Conservation (phyloP, 805 yeast genomes). For the Wickerhamiella kazuoi region DNA sequence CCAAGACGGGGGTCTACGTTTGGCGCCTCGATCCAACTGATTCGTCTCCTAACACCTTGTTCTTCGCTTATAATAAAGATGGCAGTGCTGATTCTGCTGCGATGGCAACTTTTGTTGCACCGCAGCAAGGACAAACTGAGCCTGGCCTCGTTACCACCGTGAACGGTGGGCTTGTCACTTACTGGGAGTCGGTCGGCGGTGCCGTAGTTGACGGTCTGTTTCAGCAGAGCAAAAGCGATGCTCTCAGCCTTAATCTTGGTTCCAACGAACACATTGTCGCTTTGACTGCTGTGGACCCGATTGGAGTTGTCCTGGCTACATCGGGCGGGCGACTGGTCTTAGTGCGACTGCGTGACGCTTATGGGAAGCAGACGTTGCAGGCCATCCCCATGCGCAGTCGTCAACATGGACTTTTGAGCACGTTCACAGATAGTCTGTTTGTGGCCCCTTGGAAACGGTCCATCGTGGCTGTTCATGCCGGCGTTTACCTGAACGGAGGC, state of each 20-base stretch:
- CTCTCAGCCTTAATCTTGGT: slow-evolving; percentile 26
- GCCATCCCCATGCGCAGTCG: slow-evolving; percentile 16
- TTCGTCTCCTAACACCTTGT: slow-evolving; percentile 36
- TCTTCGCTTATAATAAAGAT: slow-evolving; percentile 25
- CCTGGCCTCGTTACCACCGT: slow-evolving; percentile 62
- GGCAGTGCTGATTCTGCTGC: slow-evolving; percentile 2
- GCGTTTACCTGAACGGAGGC: slow-evolving; percentile 31
- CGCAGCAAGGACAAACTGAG: slow-evolving; percentile 32
- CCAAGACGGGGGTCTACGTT: slow-evolving; percentile 36
- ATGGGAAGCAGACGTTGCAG: slow-evolving; percentile 36
- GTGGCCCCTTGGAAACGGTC: slow-evolving; percentile 20
- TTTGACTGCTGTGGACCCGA: slow-evolving; percentile 48
- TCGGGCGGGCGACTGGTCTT: slow-evolving; percentile 48
- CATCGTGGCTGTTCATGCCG: slow-evolving; percentile 42
- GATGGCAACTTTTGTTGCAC: slow-evolving; percentile 28
- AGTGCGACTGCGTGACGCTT: slow-evolving; percentile 44
- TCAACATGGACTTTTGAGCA: slow-evolving; percentile 16
- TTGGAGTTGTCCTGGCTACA: slow-evolving; percentile 58
- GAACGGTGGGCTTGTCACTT: slow-evolving; percentile 39
- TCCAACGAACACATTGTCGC: slow-evolving; percentile 39
- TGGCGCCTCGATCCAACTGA: slow-evolving; percentile 57
- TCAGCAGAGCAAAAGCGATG: slow-evolving; percentile 20
- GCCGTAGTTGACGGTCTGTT: slow-evolving; percentile 50
- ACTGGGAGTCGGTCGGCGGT: slow-evolving; percentile 56
- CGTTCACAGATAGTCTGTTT: slow-evolving; percentile 14